Conservation (phyloP, 768 basidiomycete genomes). For the Tricholoma hemisulphureum region DNA sequence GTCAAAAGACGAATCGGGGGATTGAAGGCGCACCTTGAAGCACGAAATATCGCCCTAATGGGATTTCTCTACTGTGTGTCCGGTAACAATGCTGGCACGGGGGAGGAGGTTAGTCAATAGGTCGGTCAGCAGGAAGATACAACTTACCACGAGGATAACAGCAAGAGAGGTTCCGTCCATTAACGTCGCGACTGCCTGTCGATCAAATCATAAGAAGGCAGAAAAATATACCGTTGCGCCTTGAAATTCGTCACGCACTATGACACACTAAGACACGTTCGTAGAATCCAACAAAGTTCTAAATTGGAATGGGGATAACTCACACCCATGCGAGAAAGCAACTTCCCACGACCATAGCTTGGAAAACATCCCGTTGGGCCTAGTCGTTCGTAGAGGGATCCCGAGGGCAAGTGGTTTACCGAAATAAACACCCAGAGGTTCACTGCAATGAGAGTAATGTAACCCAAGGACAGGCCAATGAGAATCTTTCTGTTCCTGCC, state of each 20-base stretch:
- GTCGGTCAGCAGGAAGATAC: background rate
- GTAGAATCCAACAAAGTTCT: background rate
- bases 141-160: constrained; percentile 34
- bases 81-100: constrained; percentile 30
- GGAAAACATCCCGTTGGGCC: constrained; percentile 39
- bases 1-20: background rate
- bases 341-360: constrained; percentile 30
- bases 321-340: constrained; percentile 35
- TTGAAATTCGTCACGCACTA: constrained; percentile 11
- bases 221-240: background rate
- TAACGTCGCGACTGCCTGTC: constrained; percentile 32
- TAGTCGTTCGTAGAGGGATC: constrained; percentile 20
- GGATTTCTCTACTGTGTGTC: constrained; percentile 26
- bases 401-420: constrained; percentile 20
- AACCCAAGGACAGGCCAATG: constrained; percentile 28
- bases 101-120: background rate
- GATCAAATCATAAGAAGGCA: background rate
- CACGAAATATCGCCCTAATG: constrained; percentile 36
- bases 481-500: constrained; percentile 33
- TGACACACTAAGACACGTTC: constrained; percentile 14
- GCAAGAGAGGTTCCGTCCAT: constrained; percentile 40
- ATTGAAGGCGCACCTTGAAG: constrained; percentile 33
- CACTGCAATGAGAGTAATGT: constrained; percentile 30
- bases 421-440: constrained; percentile 39
- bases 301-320: constrained; percentile 11